Evolutionary conservation across 2,329 filamentous ascomycete genomes (phyloP), one percentile per base, ranked within the genome.

Genomic region (Fusarium cyanostomum): DNA sequence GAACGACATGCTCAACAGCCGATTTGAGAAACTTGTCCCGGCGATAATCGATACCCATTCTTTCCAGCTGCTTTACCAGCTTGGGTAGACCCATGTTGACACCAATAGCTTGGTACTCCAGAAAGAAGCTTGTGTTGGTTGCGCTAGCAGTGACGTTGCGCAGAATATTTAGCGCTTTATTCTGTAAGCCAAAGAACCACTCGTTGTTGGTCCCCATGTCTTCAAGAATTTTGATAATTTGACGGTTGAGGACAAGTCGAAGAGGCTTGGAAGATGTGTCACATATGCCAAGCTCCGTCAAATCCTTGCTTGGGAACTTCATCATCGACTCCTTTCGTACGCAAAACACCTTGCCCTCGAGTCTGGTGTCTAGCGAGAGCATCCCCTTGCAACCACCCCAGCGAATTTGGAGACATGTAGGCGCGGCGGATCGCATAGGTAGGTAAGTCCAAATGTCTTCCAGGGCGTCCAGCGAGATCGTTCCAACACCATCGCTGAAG

Each of bases 161-260:
- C 5, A 96, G 78, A 11, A 82, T 78, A 0, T 81, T 64, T 4
- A 95, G 76, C 26, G 89, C 89, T n/a, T 79, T 77, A 1, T 80
- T 77, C 73, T 95, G 92, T 1, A 92, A 75, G 0, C 80, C 69
- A 10, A 89, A 71, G 64, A 96, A 94, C 72, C 85, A 89, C 0
- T 75, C 53, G 1, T 78, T 70, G 0, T 80, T 72, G 0, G 90
- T 86, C 0, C 84, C 82, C 73, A 94, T 87, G 64, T 96, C 92
- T 70, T 96, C 92, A 1, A 96, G 74, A 6, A 96, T 92, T 72
- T 96, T 96, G 77, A 96, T 92, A 59, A 94, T 81, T 64, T 92
- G 91, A 1, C 90, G 87, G 69, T 96, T 96, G 1, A 96, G 82
- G 15, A 88, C 85, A 65, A 94, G 81, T 0, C 85, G 85, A 7